Percentiles rank a stretch among this genome's conserved stretches.
phyloP scores from a whole-genome alignment of 2,329 filamentous ascomycete species.

The Cytospora mali region DNA sequence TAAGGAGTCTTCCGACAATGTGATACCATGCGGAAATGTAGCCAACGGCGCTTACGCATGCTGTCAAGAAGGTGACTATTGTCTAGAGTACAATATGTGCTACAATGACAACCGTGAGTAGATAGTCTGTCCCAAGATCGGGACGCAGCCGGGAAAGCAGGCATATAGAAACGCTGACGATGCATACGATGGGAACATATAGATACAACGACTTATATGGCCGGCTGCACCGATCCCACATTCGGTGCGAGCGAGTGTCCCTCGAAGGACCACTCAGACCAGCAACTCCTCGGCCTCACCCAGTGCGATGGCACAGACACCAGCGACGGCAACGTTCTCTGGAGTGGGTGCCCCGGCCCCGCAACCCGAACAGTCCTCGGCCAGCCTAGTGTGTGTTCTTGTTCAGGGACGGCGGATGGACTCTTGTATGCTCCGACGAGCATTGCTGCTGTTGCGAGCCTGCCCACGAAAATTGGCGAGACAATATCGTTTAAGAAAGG shows the following conservation, averaged over 20 bases:
- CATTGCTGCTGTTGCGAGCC: not conserved
- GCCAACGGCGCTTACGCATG: slow-evolving; percentile 1
- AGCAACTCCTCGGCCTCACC: slow-evolving; percentile 2
- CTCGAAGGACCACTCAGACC: not conserved
- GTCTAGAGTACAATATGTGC: slow-evolving; percentile 3
- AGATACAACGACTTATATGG: slow-evolving; percentile 4
- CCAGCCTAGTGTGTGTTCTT: not conserved
- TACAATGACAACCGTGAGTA: not conserved
- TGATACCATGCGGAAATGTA: slow-evolving; percentile 7
- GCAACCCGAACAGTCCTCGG: slow-evolving; percentile 6
- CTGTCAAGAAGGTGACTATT: slow-evolving; percentile 5
- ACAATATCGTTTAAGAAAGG: not conserved
- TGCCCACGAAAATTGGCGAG: not conserved
- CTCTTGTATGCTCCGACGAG: not conserved
- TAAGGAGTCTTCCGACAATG: slow-evolving; percentile 1
- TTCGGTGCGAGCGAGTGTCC: not conserved
- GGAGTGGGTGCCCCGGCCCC: slow-evolving; percentile 2
- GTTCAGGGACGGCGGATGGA: not conserved
- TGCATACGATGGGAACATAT: not conserved
- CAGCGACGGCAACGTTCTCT: not conserved
- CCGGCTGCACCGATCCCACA: slow-evolving; percentile 4
- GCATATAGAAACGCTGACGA: no score
- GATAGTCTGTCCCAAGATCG: no score
- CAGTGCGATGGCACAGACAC: not conserved
- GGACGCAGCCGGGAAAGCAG: no score